Evolutionary conservation across 805 yeast species (phyloP).

Genomic region (Myxozyma kluyveri): DNA sequence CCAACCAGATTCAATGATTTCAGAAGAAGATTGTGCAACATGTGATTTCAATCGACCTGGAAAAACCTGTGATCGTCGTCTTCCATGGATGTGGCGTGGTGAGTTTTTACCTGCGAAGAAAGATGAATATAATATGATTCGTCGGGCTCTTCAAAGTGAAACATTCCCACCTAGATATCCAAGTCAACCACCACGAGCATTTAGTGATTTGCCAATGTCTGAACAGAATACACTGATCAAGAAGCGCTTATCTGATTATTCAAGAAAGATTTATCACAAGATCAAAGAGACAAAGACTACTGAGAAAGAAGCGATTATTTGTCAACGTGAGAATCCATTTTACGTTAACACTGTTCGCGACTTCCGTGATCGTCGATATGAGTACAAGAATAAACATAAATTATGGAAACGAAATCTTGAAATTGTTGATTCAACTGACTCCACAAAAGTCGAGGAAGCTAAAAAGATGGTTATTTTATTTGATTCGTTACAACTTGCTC

Average conservation of each 20-base stretch:
- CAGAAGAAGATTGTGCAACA: constrained; percentile 92
- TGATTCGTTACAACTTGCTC: constrained; percentile 94
- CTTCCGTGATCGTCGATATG: constrained; percentile 94
- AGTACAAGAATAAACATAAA: constrained; percentile 88
- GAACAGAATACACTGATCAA: constrained; percentile 77
- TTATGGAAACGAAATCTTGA: constrained; percentile 84
- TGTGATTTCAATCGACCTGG: constrained; percentile 97
- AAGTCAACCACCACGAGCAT: constrained; percentile 57
- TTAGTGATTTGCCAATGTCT: constrained; percentile 69
- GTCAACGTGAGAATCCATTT: constrained; percentile 97
- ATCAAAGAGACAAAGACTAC: constrained; percentile 78
- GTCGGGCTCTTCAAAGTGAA: constrained; percentile 76
- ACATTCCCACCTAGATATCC: constrained; percentile 63
- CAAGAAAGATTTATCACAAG: constrained; percentile 79
- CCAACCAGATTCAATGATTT: constrained; percentile 96
- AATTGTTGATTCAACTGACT: constrained; percentile 52
- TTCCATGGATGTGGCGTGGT: constrained; percentile 99
- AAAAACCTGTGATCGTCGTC: constrained; percentile 82
- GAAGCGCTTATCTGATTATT: constrained; percentile 76
- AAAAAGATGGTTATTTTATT: constrained; percentile 88
- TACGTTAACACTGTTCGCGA: constrained; percentile 91
- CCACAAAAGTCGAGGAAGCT: constrained; percentile 77
- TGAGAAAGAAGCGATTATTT: constrained; percentile 87
- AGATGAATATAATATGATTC: constrained; percentile 88
- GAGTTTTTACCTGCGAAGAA: constrained; percentile 87